Conservation (phyloP, 495 filamentous ascomycete genomes). For the Trichocladium antarcticum region DNA sequence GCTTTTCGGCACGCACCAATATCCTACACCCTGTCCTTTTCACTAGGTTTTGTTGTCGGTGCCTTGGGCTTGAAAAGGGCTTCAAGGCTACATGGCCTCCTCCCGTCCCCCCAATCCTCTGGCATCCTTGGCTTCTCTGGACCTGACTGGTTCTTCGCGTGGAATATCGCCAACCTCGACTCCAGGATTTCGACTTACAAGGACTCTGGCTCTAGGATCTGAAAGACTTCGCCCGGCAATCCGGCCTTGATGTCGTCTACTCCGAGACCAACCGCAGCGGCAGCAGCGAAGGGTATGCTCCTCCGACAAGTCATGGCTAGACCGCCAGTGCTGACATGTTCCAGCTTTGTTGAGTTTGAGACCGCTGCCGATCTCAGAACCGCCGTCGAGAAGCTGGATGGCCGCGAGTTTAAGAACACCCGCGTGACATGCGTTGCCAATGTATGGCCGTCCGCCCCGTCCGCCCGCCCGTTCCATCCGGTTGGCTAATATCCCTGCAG, state of each 20-base stretch:
- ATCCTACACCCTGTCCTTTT: not conserved
- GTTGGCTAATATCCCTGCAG: constrained; percentile 14
- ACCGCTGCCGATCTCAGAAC: constrained; percentile 77
- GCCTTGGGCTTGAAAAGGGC: not conserved
- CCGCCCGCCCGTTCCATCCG: not conserved
- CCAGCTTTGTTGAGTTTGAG: constrained; percentile 95
- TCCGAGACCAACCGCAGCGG: constrained; percentile 91
- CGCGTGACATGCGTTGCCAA: constrained; percentile 74
- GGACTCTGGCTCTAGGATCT: constrained; percentile 72
- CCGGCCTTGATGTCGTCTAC: constrained; percentile 94
- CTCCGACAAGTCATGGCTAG: not conserved
- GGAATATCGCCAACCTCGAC: constrained; percentile 19
- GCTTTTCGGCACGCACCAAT: not conserved
- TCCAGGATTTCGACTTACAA: constrained; percentile 45
- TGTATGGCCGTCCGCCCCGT: constrained; percentile 43
- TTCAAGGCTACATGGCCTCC: constrained; percentile 3
- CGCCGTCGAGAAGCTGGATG: constrained; percentile 87
- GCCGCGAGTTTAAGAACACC: constrained; percentile 78
- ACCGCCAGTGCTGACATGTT: constrained; percentile 16
- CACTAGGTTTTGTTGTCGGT: constrained; percentile 16
- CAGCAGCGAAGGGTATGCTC: constrained; percentile 79
- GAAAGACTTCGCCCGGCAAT: constrained; percentile 98
- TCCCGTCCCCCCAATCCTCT: not conserved
- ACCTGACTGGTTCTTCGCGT: constrained; percentile 36
- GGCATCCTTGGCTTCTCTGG: constrained; percentile 27